Evolutionary conservation across 345 rosid species (phyloP).

Genomic region (Eucalyptus pauciflora): DNA sequence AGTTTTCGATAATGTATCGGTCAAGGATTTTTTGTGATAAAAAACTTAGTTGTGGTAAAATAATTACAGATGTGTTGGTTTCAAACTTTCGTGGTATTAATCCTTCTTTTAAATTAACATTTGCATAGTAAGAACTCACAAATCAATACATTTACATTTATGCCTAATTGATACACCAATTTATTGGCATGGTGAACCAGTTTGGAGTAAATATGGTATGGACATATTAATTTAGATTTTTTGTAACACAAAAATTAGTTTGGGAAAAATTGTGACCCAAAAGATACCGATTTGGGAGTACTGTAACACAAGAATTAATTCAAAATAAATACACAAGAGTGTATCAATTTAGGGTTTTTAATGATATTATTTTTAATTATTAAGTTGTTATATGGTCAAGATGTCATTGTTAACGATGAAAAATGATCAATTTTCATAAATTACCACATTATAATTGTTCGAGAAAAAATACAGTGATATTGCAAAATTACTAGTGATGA

Average conservation of each 20-base stretch:
- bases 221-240: too few relatives aligned
- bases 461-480: neutral
- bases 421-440: neutral
- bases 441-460: neutral
- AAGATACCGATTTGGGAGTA: neutral
- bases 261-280: neutral
- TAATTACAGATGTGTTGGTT: too few relatives aligned
- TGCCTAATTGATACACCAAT: rapidly evolving
- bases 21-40: neutral
- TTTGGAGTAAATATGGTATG: too few relatives aligned
- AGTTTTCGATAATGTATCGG: too few relatives aligned
- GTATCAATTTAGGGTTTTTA: neutral
- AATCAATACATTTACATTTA: too few relatives aligned
- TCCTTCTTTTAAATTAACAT: too few relatives aligned
- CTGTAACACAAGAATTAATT: neutral
- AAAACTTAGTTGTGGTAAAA: too few relatives aligned
- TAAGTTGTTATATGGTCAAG: neutral
- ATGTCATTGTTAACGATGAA: neutral
- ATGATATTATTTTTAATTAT: neutral
- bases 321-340: rapidly evolving
- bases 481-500: neutral
- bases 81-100: too few relatives aligned
- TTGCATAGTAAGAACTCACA: neutral
- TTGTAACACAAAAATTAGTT: too few relatives aligned
- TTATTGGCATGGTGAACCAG: too few relatives aligned